Percentiles rank a stretch among this genome's conserved stretches.
These are phyloP conservation scores for Peribolospora kevripleyi DNA, from an alignment of 768 basidiomycete genomes.

Conservation along the genomic window DNA sequence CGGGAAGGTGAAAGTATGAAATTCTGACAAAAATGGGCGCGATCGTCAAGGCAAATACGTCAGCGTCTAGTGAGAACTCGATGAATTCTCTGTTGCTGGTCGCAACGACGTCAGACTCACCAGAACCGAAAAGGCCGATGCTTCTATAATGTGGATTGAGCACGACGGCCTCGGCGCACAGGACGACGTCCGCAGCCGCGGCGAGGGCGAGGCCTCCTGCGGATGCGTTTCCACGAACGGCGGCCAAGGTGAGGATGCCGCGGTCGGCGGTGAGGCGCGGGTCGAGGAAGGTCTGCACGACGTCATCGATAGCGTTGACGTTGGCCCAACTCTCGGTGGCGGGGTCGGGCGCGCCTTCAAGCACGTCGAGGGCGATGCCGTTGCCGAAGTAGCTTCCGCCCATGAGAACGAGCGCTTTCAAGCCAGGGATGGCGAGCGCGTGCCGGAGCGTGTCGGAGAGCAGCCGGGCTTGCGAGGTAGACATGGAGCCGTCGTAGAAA, in stretches of 20 bases:
- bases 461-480: too few species aligned
- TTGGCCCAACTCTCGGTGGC: conserved; percentile 15
- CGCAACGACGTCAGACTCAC: background rate
- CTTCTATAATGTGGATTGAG: conserved; percentile 16
- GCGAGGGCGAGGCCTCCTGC: conserved; percentile 17
- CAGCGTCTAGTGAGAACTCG: background rate
- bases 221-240: conserved; percentile 16
- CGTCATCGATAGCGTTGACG: conserved; percentile 18
- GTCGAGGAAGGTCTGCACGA: conserved; percentile 6
- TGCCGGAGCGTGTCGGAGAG: too few species aligned
- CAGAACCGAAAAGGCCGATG: conserved; percentile 15
- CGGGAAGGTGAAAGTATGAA: conserved; percentile 11
- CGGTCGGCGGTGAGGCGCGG: conserved; percentile 8
- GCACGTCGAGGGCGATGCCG: conserved; percentile 16
- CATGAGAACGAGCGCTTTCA: conserved; percentile 6
- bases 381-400: conserved; percentile 14
- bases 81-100: background rate
- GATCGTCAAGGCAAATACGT: background rate
- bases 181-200: conserved; percentile 13
- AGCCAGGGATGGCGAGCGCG: background rate
- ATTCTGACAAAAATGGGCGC: conserved; percentile 3
- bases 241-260: conserved; percentile 15
- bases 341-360: conserved; percentile 13
- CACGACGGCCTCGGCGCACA: conserved; percentile 11
- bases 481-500: conserved; percentile 14